Conservation (phyloP, 768 basidiomycete species). For the Leccinum barrowsii region DNA sequence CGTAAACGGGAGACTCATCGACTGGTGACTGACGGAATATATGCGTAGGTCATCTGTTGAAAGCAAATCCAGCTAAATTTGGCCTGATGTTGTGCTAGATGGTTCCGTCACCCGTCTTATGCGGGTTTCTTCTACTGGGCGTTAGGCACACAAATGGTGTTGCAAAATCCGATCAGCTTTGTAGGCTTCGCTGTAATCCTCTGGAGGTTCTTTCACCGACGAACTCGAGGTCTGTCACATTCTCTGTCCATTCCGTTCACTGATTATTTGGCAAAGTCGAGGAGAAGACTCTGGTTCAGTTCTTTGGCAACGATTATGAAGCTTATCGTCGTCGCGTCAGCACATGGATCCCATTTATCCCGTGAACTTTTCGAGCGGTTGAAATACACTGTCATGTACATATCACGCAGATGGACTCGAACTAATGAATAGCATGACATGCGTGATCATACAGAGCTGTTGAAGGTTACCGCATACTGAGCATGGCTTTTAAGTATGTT, state of each 20-base stretch:
- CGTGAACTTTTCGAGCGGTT: conserved; percentile 33
- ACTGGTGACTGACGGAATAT: conserved; percentile 87
- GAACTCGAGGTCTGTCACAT: conserved; percentile 68
- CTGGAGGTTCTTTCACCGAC: conserved; percentile 82
- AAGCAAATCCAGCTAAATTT: background rate
- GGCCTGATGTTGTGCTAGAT: conserved; percentile 9
- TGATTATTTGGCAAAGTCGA: conserved; percentile 53
- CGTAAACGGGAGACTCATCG: conserved; percentile 68
- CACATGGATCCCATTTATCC: conserved; percentile 86
- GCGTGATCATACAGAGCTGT: conserved; percentile 27
- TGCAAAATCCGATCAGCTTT: conserved; percentile 82
- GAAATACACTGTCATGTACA: background rate
- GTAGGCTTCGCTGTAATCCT: conserved; percentile 62
- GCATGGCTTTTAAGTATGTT: conserved; percentile 16
- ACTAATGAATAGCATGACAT: conserved; percentile 17
- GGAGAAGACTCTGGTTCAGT: conserved; percentile 71
- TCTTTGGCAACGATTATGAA: conserved; percentile 89
- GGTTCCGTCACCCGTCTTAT: conserved; percentile 92
- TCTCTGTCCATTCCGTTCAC: background rate
- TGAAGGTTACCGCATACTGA: conserved; percentile 20
- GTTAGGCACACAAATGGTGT: conserved; percentile 84
- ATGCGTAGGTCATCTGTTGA: conserved; percentile 53
- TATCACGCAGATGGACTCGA: background rate
- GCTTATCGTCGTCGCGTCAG: conserved; percentile 72
- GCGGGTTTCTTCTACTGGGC: conserved; percentile 99